Evolutionary conservation across 495 filamentous ascomycete genomes (phyloP).

Genomic region (Tirmania nivea): DNA sequence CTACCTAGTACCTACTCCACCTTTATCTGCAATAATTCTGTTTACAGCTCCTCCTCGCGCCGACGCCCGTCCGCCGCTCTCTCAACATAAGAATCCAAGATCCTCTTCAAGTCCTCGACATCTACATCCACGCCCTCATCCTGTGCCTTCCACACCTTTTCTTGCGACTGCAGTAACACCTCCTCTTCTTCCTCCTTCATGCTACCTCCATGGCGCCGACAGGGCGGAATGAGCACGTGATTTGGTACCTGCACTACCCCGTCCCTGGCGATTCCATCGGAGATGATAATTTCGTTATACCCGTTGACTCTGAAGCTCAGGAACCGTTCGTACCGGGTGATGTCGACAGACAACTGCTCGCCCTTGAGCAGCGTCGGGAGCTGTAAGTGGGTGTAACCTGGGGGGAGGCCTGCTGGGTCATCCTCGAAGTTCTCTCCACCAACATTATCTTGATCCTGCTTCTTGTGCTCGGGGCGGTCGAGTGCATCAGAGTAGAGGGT

Average conservation of each 20-base stretch:
- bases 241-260: constrained; percentile 57
- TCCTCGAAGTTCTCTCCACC: constrained; percentile 1
- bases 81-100: constrained; percentile 29
- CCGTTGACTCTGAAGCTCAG: constrained; percentile 52
- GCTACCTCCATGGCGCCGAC: neutral
- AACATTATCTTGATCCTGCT: neutral
- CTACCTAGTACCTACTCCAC: no score
- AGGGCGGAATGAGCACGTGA: constrained; percentile 51
- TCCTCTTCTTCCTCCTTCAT: constrained; percentile 2
- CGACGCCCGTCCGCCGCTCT: constrained; percentile 10
- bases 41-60: constrained; percentile 7
- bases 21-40: no score
- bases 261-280: constrained; percentile 47
- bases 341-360: constrained; percentile 39
- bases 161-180: constrained; percentile 13
- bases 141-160: constrained; percentile 17
- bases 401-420: constrained; percentile 2
- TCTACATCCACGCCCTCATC: constrained; percentile 32
- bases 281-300: constrained; percentile 24
- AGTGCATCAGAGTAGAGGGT: constrained; percentile 68
- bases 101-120: constrained; percentile 41
- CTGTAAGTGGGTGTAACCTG: constrained; percentile 31
- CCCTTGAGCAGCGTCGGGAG: constrained; percentile 43
- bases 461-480: constrained; percentile 26
- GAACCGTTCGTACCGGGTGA: constrained; percentile 38